Base-by-base conservation (phyloP, 2,329 filamentous ascomycete genomes). In the Thielaviopsis musarum region DNA sequence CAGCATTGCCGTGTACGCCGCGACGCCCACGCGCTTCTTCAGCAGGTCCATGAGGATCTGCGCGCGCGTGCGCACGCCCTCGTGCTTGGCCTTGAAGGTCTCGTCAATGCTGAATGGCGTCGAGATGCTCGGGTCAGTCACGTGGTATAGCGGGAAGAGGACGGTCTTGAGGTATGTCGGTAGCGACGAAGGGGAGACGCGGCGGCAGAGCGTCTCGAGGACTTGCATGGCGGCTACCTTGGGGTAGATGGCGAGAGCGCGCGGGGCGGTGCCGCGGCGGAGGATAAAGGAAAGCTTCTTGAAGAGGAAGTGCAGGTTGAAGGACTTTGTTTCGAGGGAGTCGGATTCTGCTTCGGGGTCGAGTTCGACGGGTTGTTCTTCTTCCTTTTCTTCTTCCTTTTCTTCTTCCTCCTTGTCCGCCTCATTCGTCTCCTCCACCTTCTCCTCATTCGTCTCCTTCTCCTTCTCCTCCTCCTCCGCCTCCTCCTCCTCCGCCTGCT, bases 1-100 rank as follows among this genome's bases (percentile, higher is more conserved):
- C 67, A 97, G 76, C 53, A 84, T 78, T 59, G 78, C 76, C n/a
- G 91, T 83, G 72, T 91, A 98, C 63, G 81, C 82, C 0, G 83
- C 80, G 1, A 86, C 88, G 49, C 91, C 93, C 57, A 95, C 76
- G 68, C 87, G 90, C 74, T 84, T 85, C 73, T 95, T 90, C 61
- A 98, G 69, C n/a, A 79, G 73, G 63, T 89, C 86, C 75, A 97
- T 83, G 12, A 91, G 75, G 65, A 91, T 86, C 64, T 85, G 81
- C 4, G 87, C 85, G 60, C 84, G 83, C 49, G 80, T 77, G 65
- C 85, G 82, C 38, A 98, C 75, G 0, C 75, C 75, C 63, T 89
- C 85, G 69, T 91, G 85, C 21, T 77, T 79, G 5, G 78, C 75
- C 64, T 79, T 81, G 74, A 91, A 91, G 0, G 73, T 69, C 60